phyloP scores from a whole-genome alignment of 805 yeast genomes.

The Kockiozyma suomiensis region DNA sequence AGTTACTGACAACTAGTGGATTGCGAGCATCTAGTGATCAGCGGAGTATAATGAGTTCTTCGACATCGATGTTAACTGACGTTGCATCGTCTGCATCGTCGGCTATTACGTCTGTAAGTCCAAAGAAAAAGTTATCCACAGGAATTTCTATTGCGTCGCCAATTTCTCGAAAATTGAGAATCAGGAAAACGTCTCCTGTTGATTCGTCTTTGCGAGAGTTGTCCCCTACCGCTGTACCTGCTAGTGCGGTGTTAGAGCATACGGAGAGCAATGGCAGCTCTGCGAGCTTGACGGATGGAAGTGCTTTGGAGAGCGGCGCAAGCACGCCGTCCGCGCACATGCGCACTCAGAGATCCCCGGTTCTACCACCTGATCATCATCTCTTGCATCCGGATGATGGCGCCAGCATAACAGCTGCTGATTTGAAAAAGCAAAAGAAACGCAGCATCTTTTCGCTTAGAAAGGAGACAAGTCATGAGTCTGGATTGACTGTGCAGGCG shows the following conservation, averaged over 20 bases:
- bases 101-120: conserved; percentile 2
- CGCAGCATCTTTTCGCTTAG: conserved; percentile 63
- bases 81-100: conserved; percentile 5
- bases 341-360: not conserved
- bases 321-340: not conserved
- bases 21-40: conserved; percentile 4
- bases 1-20: not conserved
- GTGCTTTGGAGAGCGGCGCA: conserved; percentile 1
- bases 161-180: conserved; percentile 15
- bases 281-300: not conserved
- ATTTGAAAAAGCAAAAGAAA: conserved; percentile 53
- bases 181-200: not conserved
- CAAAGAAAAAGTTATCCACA: conserved; percentile 17
- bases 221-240: not conserved
- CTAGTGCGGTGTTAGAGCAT: not conserved
- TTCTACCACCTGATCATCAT: not conserved
- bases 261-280: not conserved
- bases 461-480: conserved; percentile 15
- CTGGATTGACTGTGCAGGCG: not conserved
- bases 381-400: not conserved
- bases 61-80: not conserved
- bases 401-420: conserved; percentile 38
- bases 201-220: not conserved
- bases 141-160: conserved; percentile 23
- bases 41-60: conserved; percentile 7